Evolutionary conservation across 805 yeast species (phyloP), one percentile per base, ranked within the genome.

Genomic region (Wickerhamomyces mucosus): DNA sequence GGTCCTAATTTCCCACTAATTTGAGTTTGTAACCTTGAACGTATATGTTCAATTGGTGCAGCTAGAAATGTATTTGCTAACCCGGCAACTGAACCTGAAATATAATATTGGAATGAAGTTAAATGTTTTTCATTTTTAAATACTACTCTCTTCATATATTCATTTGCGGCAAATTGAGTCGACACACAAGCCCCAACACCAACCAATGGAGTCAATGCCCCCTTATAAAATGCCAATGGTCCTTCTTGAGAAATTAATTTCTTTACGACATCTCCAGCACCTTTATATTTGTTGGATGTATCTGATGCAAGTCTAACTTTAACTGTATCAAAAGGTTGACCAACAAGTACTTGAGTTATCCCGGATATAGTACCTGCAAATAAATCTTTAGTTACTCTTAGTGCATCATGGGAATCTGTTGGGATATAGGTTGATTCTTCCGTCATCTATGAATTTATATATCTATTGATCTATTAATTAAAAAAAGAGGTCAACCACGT

Each of bases 101-200:
- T 43, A 58, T 85, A 88, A 45, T 75, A 86, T 53, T 92, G 95
- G 5, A 59, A 38, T 26, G 74, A 63, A 7, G 72, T 52, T 37
- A 86, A 59, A 13, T 62, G 61, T 18, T 52, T 49, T 5, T 45
- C 42, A 15, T 51, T 51, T 31, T 60, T 61, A 27, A 51, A 55
- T 50, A 81, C 86, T 38, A 67, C 61, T 48, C 96, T 67, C 59
- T 92, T 92, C 95, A 89, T 85, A 49, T 69, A 79, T 56, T 92
- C 97, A 50, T 88, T 88, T 22, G 85, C 94, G 28, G 95, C 92
- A 51, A 92, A 92, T 58, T 92, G 98, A 25, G 89, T 82, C 7
- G 95, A 83, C 10, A 92, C 96, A 65, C 96, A 88, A 1, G 95
- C 95, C 31, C 98, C 98, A n/a, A 89, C 84, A 10, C 98, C 98